A percentile compares a stretch with the other conserved stretches of the same genome.
Conservation (phyloP, 2,329 filamentous ascomycete genomes). For the Onygena corvina region DNA sequence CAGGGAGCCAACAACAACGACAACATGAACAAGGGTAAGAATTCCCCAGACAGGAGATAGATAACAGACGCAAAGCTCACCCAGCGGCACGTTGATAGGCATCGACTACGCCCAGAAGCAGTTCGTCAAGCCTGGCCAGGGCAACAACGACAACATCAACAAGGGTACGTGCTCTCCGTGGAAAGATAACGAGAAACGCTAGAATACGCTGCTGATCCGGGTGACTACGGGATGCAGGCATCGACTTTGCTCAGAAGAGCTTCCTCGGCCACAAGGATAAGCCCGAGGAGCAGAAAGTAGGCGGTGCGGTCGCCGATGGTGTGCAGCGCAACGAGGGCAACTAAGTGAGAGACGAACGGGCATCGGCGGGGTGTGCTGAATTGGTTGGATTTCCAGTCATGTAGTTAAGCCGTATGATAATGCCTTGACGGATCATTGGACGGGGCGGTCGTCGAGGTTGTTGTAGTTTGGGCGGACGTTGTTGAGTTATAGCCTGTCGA, state of each 20-base stretch:
- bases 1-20: background rate
- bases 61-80: too few relatives aligned
- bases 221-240: background rate
- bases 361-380: too few relatives aligned
- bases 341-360: too few relatives aligned
- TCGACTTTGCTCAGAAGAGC: background rate
- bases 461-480: background rate
- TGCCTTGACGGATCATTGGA: too few relatives aligned
- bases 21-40: background rate
- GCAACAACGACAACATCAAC: constrained; percentile 4
- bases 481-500: background rate
- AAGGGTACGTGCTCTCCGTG: background rate
- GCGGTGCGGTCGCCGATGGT: too few relatives aligned
- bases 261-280: background rate
- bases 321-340: too few relatives aligned
- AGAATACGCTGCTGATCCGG: too few relatives aligned
- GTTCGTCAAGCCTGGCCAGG: background rate
- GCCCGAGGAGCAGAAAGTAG: constrained; percentile 5
- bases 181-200: background rate
- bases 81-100: background rate
- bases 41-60: background rate
- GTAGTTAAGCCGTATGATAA: too few relatives aligned
- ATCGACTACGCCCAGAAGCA: background rate
- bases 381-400: too few relatives aligned
- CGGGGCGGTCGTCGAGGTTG: too few relatives aligned